Evolutionary conservation across 306 rosid species (phyloP).

Genomic region (Inga leiocalycina): DNA sequence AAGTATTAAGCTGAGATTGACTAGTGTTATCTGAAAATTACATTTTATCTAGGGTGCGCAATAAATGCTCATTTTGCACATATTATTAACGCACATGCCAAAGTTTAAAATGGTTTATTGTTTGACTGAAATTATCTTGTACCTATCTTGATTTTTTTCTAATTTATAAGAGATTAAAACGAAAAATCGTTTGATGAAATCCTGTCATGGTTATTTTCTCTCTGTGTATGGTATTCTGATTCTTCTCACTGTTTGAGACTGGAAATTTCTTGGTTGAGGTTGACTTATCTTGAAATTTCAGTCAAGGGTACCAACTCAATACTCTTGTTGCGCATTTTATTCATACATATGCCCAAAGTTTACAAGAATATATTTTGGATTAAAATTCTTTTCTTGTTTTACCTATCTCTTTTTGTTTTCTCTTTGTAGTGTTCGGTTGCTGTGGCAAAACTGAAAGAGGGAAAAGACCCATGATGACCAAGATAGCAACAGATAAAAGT

Average conservation of each 20-base stretch:
- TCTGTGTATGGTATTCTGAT: background rate
- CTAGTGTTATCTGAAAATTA: constrained; percentile 1
- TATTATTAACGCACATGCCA: background rate
- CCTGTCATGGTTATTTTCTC: constrained; percentile 19
- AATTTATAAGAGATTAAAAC: constrained; percentile 9
- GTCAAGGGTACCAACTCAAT: background rate
- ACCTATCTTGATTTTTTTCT: constrained; percentile 20
- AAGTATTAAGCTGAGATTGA: background rate
- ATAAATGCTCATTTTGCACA: background rate
- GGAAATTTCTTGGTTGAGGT: background rate
- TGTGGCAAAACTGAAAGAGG: constrained; percentile 81
- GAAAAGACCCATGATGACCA: constrained; percentile 91
- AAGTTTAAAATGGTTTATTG: constrained; percentile 4
- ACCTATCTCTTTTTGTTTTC: constrained; percentile 21
- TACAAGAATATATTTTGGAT: constrained; percentile 13
- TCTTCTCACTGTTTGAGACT: background rate
- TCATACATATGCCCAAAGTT: constrained; percentile 2
- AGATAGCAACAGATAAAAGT: constrained; percentile 94
- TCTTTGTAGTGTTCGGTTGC: constrained; percentile 73
- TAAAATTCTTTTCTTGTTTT: constrained; percentile 32
- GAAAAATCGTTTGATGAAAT: constrained; percentile 12
- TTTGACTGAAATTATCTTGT: constrained; percentile 23
- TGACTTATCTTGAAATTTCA: constrained; percentile 1
- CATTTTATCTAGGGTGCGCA: background rate
- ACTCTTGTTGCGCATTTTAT: background rate